Evolutionary conservation across 208 protist species (phyloP).

Genomic region (Acanthamoeba sp.): DNA sequence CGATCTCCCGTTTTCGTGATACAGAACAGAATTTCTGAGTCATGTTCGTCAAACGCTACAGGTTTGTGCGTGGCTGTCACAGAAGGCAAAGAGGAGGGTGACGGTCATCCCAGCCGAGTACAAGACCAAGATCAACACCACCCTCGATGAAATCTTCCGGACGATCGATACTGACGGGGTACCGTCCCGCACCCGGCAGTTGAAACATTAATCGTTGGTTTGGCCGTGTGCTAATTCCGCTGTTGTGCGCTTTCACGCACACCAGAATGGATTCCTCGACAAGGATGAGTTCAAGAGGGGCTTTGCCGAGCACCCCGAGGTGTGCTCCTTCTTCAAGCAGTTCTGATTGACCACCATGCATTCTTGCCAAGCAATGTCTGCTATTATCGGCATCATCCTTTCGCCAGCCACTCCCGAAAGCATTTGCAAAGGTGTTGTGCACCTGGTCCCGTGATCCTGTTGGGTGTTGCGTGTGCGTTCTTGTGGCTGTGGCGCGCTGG

Average conservation of each 20-base stretch:
- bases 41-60: too few relatives aligned
- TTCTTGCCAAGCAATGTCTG: too few relatives aligned
- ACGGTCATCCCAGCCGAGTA: background rate
- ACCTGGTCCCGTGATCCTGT: too few relatives aligned
- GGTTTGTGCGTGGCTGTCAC: background rate
- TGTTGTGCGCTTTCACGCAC: background rate
- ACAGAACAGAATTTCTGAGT: too few relatives aligned
- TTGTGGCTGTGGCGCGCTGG: too few relatives aligned
- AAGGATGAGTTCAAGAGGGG: slow-evolving; percentile 45
- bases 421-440: too few relatives aligned
- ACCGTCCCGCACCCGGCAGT: background rate
- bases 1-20: too few relatives aligned
- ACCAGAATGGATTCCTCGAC: slow-evolving; percentile 5
- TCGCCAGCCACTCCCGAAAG: too few relatives aligned
- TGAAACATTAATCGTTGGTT: too few relatives aligned
- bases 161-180: slow-evolving; percentile 28
- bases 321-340: slow-evolving; percentile 74
- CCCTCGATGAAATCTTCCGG: slow-evolving; percentile 18
- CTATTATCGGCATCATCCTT: background rate
- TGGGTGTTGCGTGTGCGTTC: too few relatives aligned
- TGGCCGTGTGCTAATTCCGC: too few relatives aligned
- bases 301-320: slow-evolving; percentile 67
- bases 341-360: slow-evolving; percentile 34
- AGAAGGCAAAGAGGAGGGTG: background rate
- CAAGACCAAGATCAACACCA: slow-evolving; percentile 10